These are phyloP conservation scores for Gorgonomyces haynaldii DNA, from an alignment of 192 early-diverging fungal species.

Conservation along the genomic window DNA sequence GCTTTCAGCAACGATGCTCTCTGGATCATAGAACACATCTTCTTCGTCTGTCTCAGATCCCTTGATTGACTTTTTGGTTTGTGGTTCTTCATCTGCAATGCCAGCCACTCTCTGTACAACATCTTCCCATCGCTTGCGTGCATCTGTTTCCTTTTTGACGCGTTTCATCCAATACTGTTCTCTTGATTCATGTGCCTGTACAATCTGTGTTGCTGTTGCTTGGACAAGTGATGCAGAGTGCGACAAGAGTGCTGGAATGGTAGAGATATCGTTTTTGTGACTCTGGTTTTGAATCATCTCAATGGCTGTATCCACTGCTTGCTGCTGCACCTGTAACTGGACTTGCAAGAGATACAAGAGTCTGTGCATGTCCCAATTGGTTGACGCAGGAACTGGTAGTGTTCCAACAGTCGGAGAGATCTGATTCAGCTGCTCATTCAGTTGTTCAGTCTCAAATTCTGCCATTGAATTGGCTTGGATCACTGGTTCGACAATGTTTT, in stretches of 20 bases:
- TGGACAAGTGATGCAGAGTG: constrained; percentile 15
- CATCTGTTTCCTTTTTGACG: constrained; percentile 14
- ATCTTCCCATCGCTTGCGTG: constrained; percentile 21
- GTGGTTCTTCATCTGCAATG: not conserved
- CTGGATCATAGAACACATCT: constrained; percentile 32
- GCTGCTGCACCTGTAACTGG: constrained; percentile 24
- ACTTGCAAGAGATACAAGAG: too few relatives aligned
- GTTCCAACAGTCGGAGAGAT: too few relatives aligned
- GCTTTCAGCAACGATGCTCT: constrained; percentile 2
- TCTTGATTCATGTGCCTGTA: too few relatives aligned
- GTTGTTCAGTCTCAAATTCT: too few relatives aligned
- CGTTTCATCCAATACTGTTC: too few relatives aligned
- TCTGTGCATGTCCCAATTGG: too few relatives aligned
- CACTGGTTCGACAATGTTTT: too few relatives aligned
- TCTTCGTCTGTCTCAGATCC: constrained; percentile 13
- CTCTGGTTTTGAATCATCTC: constrained; percentile 4
- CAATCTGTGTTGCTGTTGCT: constrained; percentile 8
- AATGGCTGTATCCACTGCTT: constrained; percentile 9
- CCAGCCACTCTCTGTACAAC: constrained; percentile 17
- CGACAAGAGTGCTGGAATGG: constrained; percentile 14
- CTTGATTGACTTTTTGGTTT: not conserved
- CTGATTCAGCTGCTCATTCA: too few relatives aligned
- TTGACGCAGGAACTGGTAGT: too few relatives aligned
- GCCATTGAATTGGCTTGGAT: too few relatives aligned
- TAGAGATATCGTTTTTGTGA: not conserved